These are phyloP conservation scores for Centrapalus pauciflorus DNA, from an alignment of 129 eudicot species.

Conservation along the genomic window DNA sequence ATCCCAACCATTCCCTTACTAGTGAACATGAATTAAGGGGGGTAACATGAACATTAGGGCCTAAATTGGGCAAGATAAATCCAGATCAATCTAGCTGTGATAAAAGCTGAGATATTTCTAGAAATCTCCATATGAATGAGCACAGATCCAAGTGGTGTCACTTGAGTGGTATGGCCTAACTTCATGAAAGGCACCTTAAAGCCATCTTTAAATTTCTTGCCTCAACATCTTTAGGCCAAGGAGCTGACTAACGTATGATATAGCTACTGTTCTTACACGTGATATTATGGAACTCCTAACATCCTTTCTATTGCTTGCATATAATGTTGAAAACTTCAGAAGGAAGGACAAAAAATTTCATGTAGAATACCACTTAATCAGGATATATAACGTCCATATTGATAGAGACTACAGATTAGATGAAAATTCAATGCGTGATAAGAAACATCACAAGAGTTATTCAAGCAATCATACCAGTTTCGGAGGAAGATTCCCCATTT, in stretches of 20 bases:
- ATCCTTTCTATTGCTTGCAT: background rate
- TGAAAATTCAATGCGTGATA: background rate
- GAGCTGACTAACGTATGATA: background rate
- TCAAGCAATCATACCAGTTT: constrained; percentile 46
- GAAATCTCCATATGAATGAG: background rate
- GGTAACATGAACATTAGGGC: constrained; percentile 2
- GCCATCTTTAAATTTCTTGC: constrained; percentile 2
- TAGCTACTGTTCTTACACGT: constrained; percentile 17
- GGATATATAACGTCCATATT: background rate
- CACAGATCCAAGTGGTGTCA: background rate
- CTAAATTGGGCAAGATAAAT: background rate
- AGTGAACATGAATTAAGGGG: background rate
- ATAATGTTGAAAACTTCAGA: background rate
- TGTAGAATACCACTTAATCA: constrained; percentile 8
- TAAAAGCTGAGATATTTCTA: background rate
- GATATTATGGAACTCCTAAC: background rate
- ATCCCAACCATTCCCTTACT: background rate
- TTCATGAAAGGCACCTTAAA: background rate
- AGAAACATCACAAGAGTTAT: background rate
- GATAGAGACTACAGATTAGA: background rate
- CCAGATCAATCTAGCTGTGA: background rate
- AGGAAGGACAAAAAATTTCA: background rate
- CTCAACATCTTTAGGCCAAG: constrained; percentile 1
- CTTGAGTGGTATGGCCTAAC: background rate
- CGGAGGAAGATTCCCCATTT: constrained; percentile 65